phyloP scores from a whole-genome alignment of 78 protist genomes.

The Bodo saltans region DNA sequence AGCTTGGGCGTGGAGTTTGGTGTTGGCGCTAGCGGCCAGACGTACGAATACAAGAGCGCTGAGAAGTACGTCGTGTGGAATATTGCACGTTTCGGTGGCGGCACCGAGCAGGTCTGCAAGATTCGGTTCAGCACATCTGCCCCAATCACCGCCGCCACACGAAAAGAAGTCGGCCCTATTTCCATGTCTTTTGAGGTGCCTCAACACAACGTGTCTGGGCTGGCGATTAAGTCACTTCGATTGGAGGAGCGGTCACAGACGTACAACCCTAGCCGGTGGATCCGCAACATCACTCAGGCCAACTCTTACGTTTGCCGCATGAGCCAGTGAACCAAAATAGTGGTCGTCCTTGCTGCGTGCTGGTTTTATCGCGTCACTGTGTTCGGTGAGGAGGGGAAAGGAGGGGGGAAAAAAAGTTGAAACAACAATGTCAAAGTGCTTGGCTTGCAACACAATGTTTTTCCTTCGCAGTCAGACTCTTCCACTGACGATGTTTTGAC shows the following conservation, averaged over 20 bases:
- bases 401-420: too few relatives aligned
- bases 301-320: constrained; percentile 39
- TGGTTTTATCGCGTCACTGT: too few relatives aligned
- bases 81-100: constrained; percentile 37
- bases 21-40: not conserved
- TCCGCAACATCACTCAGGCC: constrained; percentile 61
- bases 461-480: too few relatives aligned
- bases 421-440: too few relatives aligned
- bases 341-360: too few relatives aligned
- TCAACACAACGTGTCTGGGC: constrained; percentile 28
- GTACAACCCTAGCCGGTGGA: constrained; percentile 59
- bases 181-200: constrained; percentile 73
- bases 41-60: constrained; percentile 18
- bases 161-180: constrained; percentile 76
- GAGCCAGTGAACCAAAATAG: not conserved
- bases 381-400: too few relatives aligned
- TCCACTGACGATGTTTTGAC: too few relatives aligned
- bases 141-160: not conserved
- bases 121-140: not conserved
- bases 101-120: constrained; percentile 18
- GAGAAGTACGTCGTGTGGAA: constrained; percentile 18
- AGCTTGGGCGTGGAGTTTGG: constrained; percentile 11
- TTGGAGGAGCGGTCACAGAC: constrained; percentile 34
- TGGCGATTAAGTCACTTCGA: constrained; percentile 34
- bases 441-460: too few relatives aligned